A percentile compares a stretch with the other conserved stretches of the same genome.
phyloP scores from a whole-genome alignment of 495 filamentous ascomycete species.

The Penicillium goetzii region DNA sequence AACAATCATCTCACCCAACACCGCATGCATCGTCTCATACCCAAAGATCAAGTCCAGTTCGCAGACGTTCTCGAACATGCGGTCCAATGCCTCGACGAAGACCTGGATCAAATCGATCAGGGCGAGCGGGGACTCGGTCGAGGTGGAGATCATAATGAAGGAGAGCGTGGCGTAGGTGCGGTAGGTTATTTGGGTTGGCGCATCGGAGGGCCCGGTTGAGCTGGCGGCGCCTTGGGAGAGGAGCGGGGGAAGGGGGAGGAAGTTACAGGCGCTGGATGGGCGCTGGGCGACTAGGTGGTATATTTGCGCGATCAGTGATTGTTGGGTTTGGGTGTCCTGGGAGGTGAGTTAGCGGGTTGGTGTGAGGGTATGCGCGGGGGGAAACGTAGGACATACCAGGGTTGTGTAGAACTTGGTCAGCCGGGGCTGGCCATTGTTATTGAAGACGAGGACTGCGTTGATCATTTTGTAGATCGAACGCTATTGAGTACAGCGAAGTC shows the following conservation, averaged over 20 bases:
- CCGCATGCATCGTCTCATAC: constrained; percentile 93
- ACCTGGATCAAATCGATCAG: constrained; percentile 97
- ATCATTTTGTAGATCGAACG: constrained; percentile 67
- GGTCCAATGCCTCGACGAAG: constrained; percentile 92
- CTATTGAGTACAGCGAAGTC: neutral
- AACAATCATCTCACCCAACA: constrained; percentile 91
- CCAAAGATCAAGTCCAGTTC: constrained; percentile 98
- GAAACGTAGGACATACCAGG: constrained; percentile 62
- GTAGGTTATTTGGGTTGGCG: constrained; percentile 95
- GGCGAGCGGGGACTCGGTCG: constrained; percentile 92
- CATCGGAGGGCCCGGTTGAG: constrained; percentile 71
- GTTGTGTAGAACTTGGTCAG: constrained; percentile 99
- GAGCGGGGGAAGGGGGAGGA: constrained; percentile 79
- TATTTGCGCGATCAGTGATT: constrained; percentile 94
- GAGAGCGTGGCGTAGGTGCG: constrained; percentile 97
- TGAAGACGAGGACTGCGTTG: constrained; percentile 98
- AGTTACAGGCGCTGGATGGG: constrained; percentile 88
- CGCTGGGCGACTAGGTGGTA: constrained; percentile 95
- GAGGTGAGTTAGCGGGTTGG: constrained; percentile 13
- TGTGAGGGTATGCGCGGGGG: neutral
- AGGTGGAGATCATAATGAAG: constrained; percentile 98
- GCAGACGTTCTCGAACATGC: constrained; percentile 97
- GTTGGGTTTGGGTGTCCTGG: constrained; percentile 92
- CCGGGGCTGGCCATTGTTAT: constrained; percentile 93
- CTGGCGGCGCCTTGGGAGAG: constrained; percentile 64